Base-by-base conservation (phyloP, 1,139 yeast genomes). In the Hansenula sp. region DNA sequence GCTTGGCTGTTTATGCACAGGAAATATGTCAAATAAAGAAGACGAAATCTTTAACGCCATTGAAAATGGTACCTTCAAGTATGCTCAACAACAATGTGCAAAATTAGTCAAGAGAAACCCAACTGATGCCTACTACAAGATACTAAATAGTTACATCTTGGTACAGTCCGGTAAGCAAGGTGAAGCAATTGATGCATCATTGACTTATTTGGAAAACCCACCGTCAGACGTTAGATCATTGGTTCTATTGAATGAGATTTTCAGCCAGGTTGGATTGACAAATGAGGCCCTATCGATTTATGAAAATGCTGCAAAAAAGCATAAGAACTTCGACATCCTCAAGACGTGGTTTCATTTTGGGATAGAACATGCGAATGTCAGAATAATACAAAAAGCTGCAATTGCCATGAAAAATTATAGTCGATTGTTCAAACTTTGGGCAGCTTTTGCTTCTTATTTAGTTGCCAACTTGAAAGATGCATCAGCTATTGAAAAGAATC, bases 221-320 rank as follows among this genome's bases (percentile, higher is more conserved):
- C 87, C 89, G 2, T 74, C 74, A 44, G 87, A 83, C 50, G 71
- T 76, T 2, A 68, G 70, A 16, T 67, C 86, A 0, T 60, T 82
- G 33, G 69, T 68, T n/a, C 51, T 79, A 8, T 59, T 85, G 33
- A 64, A 64, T 34, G 66, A 66, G 3, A 66, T 75, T 21, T 63
- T 59, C 40, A 41, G 42, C 4, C 47, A 49, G 3, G 59, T 67
- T n/a, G 76, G 72, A 2, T 58, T 64, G 47, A 56, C 53, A 24
- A 59, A 51, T 5, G 76, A 68, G 35, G 68, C 77, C 7, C 62
- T 65, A 35, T 67, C 65, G 29, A 68, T 78, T 4, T 82, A 73
- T 58, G 89, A 82, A 52, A 69, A 69, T 45, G 78, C 81, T 2
- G 70, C 77, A 34, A 77, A 77, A 53, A 77, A 73, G 54, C 77